These are phyloP conservation scores for Bothriochloa decipiens DNA, from an alignment of 176 grass and related monocot species.

Conservation along the genomic window DNA sequence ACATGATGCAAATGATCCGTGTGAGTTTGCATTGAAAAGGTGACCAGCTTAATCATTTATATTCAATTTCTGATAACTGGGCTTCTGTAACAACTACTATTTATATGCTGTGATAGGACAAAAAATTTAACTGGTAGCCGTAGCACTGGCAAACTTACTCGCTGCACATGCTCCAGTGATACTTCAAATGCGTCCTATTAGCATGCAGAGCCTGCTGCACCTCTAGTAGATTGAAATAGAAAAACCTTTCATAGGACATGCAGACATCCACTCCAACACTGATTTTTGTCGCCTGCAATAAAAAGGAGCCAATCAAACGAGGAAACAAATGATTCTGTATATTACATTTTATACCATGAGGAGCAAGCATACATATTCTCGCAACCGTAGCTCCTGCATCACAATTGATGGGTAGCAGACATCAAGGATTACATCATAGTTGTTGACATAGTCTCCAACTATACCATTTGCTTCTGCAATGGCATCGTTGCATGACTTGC, in stretches of 20 bases:
- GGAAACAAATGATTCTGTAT: conserved; percentile 13
- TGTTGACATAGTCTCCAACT: conserved; percentile 85
- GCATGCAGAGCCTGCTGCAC: conserved; percentile 93
- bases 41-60: neutral
- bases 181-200: conserved; percentile 83
- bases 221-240: conserved; percentile 95
- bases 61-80: neutral
- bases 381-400: conserved; percentile 83
- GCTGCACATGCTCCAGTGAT: conserved; percentile 94
- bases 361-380: conserved; percentile 79
- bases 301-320: conserved; percentile 15
- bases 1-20: conserved; percentile 21
- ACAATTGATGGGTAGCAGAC: conserved; percentile 97
- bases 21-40: conserved; percentile 37
- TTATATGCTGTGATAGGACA: neutral
- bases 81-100: neutral
- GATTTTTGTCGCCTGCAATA: conserved; percentile 72
- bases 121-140: neutral
- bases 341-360: neutral
- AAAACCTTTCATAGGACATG: conserved; percentile 85
- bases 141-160: conserved; percentile 58
- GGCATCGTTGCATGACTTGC: conserved; percentile 80
- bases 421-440: conserved; percentile 88
- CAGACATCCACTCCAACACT: conserved; percentile 89
- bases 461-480: conserved; percentile 62